Evolutionary conservation across 139 green algal species (phyloP).

Genomic region (Deuterostichococcus epilithicus): DNA sequence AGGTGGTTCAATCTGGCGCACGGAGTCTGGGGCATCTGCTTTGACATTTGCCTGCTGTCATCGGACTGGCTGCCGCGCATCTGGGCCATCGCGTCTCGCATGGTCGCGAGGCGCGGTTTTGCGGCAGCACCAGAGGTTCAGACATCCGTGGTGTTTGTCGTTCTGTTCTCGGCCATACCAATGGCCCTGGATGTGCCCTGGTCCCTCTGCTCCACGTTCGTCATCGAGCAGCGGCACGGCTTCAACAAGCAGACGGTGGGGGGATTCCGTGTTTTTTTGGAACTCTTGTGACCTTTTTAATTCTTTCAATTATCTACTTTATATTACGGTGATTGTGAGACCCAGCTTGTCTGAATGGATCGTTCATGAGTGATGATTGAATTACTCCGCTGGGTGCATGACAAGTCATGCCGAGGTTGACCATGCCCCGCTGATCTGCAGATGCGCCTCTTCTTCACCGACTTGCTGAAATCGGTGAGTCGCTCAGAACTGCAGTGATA

Average conservation of each 20-base stretch:
- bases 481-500: neutral
- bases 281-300: no score
- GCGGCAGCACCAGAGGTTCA: constrained; percentile 28
- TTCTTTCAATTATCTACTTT: no score
- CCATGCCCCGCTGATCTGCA: no score
- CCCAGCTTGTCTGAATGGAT: no score
- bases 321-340: no score
- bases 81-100: neutral
- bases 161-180: constrained; percentile 38
- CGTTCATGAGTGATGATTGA: no score
- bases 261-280: no score
- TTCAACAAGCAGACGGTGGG: constrained; percentile 91
- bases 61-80: constrained; percentile 16
- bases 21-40: constrained; percentile 25
- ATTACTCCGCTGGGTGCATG: no score
- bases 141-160: constrained; percentile 51
- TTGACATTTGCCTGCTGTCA: constrained; percentile 30
- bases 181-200: constrained; percentile 65
- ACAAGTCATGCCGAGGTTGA: no score
- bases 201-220: constrained; percentile 74
- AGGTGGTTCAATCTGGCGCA: constrained; percentile 41
- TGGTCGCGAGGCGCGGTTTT: neutral
- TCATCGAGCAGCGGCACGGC: constrained; percentile 74
- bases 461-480: constrained; percentile 57
- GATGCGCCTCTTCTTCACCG: constrained; percentile 62